Percentiles rank a stretch among this genome's conserved stretches.
Evolutionary conservation across 179 eudicot genomes (phyloP).

Genomic region (Gypsophila paniculata): DNA sequence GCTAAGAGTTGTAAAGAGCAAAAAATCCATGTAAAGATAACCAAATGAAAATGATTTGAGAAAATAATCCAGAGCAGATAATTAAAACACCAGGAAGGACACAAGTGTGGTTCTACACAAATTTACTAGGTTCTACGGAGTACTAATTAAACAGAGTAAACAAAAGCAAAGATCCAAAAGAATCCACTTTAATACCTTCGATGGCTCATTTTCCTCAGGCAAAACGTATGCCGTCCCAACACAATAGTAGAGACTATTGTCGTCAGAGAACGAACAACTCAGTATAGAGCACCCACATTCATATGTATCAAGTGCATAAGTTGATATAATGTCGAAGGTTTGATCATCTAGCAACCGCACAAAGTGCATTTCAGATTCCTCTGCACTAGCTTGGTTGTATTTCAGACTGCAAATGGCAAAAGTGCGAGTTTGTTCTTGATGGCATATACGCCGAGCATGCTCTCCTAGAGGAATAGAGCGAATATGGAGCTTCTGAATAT

Average conservation of each 20-base stretch:
- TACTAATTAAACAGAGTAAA: too few relatives aligned
- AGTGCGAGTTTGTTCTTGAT: constrained; percentile 94
- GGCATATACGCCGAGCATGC: constrained; percentile 95
- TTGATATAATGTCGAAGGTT: constrained; percentile 81
- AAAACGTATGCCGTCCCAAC: constrained; percentile 96
- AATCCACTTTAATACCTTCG: constrained; percentile 51
- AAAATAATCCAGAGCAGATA: too few relatives aligned
- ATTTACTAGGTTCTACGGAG: too few relatives aligned
- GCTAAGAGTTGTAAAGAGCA: too few relatives aligned
- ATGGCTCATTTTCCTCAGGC: constrained; percentile 92
- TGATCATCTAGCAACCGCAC: constrained; percentile 94
- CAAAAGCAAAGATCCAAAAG: too few relatives aligned
- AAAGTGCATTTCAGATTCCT: constrained; percentile 86
- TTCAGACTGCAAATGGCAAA: constrained; percentile 85
- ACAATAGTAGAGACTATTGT: constrained; percentile 79
- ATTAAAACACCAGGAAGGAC: too few relatives aligned
- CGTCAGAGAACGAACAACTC: constrained; percentile 96
- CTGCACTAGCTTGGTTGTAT: constrained; percentile 70
- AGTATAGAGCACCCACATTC: constrained; percentile 93
- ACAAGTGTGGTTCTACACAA: too few relatives aligned
- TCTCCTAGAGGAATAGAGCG: constrained; percentile 94
- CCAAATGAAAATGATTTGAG: too few relatives aligned
- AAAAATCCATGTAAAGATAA: too few relatives aligned
- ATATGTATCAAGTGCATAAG: constrained; percentile 83
- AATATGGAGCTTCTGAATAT: constrained; percentile 94